Evolutionary conservation across 148 eudicot species (phyloP).

Genomic region (Polygonum aviculare): DNA sequence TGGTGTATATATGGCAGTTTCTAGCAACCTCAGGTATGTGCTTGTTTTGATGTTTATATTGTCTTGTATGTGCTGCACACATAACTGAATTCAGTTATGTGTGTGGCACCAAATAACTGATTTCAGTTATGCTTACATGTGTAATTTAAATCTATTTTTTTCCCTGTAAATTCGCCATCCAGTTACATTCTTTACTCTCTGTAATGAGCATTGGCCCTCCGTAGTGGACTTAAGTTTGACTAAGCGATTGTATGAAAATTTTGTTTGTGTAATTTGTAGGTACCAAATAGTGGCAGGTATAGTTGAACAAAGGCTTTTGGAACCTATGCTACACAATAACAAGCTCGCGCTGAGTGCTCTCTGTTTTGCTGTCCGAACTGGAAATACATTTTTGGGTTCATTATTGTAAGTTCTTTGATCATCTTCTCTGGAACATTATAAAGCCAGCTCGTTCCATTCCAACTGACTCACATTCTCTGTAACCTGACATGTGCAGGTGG

Average conservation of each 20-base stretch:
- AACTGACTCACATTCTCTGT: neutral
- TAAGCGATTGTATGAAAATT: neutral
- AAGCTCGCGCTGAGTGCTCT: slow-evolving; percentile 68
- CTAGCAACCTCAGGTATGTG: slow-evolving; percentile 90
- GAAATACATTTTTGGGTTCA: slow-evolving; percentile 94
- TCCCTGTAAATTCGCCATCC: neutral
- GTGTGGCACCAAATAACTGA: no score
- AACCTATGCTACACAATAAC: slow-evolving; percentile 74
- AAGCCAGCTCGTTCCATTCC: neutral
- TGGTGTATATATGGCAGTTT: slow-evolving; percentile 89
- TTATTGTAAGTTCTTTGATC: slow-evolving; percentile 49
- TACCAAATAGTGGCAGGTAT: slow-evolving; percentile 84
- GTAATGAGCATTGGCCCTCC: neutral
- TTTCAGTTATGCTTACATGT: neutral
- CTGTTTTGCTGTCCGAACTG: slow-evolving; percentile 85
- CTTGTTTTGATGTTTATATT: neutral
- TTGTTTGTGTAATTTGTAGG: slow-evolving; percentile 24
- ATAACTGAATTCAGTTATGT: neutral
- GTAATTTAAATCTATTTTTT: no score
- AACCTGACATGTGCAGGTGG: slow-evolving; percentile 49
- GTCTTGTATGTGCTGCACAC: neutral
- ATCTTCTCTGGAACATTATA: neutral
- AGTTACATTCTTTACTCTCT: neutral
- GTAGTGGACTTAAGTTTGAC: neutral
- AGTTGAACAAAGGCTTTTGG: slow-evolving; percentile 74